These are phyloP conservation scores for Suillus plorans DNA, from an alignment of 768 basidiomycete genomes.

Conservation along the genomic window DNA sequence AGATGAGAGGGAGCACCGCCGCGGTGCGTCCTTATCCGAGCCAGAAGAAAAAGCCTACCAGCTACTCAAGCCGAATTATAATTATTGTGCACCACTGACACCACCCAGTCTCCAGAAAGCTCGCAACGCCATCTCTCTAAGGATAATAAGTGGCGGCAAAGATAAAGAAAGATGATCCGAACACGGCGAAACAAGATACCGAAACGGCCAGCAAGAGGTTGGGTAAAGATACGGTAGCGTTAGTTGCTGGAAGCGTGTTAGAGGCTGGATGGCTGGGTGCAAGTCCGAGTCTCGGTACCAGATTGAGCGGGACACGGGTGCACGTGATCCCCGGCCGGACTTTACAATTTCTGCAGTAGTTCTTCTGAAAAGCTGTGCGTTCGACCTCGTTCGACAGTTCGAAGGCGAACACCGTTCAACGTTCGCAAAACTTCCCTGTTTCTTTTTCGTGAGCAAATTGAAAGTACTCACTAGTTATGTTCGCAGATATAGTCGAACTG, in stretches of 20 bases:
- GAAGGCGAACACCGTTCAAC: not conserved
- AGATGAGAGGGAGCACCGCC: not conserved
- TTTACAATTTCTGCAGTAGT: too few relatives aligned
- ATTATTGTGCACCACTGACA: not conserved
- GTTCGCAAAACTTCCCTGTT: not conserved
- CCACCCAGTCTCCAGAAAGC: not conserved
- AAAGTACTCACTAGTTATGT: not conserved
- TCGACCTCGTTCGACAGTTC: too few relatives aligned
- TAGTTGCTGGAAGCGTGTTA: not conserved
- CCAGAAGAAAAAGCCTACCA: not conserved
- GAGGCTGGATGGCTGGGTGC: too few relatives aligned
- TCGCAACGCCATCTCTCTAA: not conserved
- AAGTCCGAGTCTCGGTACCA: too few relatives aligned
- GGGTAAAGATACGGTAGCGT: not conserved
- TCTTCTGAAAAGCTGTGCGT: too few relatives aligned
- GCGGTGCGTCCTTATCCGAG: not conserved
- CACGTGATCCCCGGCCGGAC: too few relatives aligned
- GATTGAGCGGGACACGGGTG: too few relatives aligned
- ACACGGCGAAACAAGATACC: not conserved
- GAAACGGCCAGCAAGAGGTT: not conserved
- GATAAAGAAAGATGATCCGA: not conserved
- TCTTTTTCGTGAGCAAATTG: not conserved
- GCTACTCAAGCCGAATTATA: not conserved
- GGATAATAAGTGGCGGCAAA: not conserved
- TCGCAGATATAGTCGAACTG: not conserved